phyloP scores from a whole-genome alignment of 345 rosid genomes.

The Odontarrhena argentea region DNA sequence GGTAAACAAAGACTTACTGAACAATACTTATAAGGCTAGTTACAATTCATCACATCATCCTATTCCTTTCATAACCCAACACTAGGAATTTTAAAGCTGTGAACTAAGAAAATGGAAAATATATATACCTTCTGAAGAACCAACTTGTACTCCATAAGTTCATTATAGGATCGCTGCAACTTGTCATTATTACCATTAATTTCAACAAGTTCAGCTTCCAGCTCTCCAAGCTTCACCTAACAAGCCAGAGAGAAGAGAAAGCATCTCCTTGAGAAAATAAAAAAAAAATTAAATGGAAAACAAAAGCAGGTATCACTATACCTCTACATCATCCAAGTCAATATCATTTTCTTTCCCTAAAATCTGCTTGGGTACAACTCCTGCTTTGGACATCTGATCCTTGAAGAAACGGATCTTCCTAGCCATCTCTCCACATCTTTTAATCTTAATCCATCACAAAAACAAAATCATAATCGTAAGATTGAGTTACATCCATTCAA shows the following conservation, averaged over 20 bases:
- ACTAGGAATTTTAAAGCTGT: conserved; percentile 11
- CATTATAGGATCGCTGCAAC: conserved; percentile 74
- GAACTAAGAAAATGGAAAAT: not conserved
- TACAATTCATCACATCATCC: conserved; percentile 4
- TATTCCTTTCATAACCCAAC: not conserved
- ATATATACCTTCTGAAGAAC: conserved; percentile 77
- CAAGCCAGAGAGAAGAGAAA: conserved; percentile 25
- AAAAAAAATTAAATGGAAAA: conserved; percentile 24
- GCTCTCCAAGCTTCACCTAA: conserved; percentile 84
- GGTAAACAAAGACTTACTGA: not conserved
- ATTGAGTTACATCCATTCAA: not conserved
- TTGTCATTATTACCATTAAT: conserved; percentile 88
- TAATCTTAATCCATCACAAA: conserved; percentile 50
- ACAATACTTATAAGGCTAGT: not conserved
- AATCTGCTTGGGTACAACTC: conserved; percentile 53
- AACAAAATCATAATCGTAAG: conserved; percentile 15
- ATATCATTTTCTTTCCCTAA: conserved; percentile 45
- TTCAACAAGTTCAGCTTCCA: conserved; percentile 93
- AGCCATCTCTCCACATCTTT: conserved; percentile 93
- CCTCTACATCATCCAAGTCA: conserved; percentile 81
- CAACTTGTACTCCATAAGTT: conserved; percentile 80
- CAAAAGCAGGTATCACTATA: conserved; percentile 30
- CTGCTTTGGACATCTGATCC: conserved; percentile 89
- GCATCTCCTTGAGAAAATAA: not conserved
- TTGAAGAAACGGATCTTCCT: conserved; percentile 82